Evolutionary conservation across 164 flowering plant species (phyloP).

Genomic region (Pachysandra terminalis): DNA sequence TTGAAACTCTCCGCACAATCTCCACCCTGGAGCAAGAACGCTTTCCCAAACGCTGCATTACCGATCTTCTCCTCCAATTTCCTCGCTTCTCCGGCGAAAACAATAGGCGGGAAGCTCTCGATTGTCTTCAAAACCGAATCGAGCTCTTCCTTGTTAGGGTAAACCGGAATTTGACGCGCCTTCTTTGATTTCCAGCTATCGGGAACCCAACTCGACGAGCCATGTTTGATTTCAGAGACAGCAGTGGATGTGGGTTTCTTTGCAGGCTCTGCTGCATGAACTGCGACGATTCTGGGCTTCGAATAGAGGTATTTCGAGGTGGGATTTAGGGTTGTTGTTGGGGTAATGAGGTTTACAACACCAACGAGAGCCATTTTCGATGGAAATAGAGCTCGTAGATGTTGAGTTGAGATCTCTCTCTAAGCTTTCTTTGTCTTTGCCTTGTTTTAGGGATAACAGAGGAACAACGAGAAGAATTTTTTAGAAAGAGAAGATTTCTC

Average conservation of each 20-base stretch:
- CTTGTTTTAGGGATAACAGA: neutral
- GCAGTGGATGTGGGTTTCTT: constrained; percentile 2
- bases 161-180: constrained; percentile 23
- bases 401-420: neutral
- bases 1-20: too few species aligned
- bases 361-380: constrained; percentile 16
- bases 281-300: constrained; percentile 1
- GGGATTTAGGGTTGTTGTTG: constrained; percentile 9
- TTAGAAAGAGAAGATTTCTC: too few species aligned
- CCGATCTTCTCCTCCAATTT: too few species aligned
- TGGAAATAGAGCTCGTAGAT: neutral
- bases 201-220: constrained; percentile 21
- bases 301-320: neutral
- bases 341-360: constrained; percentile 13
- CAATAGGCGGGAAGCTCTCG: too few species aligned
- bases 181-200: constrained; percentile 28
- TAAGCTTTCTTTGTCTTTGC: neutral
- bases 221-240: neutral
- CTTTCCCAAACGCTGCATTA: too few species aligned
- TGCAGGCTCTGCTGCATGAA: constrained; percentile 9
- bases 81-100: too few species aligned
- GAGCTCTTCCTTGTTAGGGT: too few species aligned
- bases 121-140: too few species aligned
- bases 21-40: too few species aligned
- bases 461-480: neutral